Base-by-base conservation (phyloP, 345 rosid genomes). In the Hibiscus trionum region DNA sequence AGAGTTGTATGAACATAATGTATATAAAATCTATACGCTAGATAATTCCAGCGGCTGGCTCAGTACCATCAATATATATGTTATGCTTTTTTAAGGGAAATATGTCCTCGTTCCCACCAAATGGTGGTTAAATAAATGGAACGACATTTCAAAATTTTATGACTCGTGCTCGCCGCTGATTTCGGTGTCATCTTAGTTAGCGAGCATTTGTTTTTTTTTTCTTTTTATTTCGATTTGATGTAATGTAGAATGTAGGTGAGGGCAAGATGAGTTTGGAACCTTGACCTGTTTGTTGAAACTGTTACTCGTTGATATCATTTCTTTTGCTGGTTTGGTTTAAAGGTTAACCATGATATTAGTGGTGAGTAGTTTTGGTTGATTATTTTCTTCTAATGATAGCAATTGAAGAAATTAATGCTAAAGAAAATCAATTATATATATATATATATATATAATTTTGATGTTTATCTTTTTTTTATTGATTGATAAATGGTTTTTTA, bases 71-170 rank as follows among this genome's bases (percentile, higher is more conserved):
- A 73, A 56, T 57, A 21, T 9, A 58, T 24, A 58, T 9, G 26
- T 50, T 64, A 44, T 68, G 57, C 75, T 57, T 72, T 55, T 71
- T 61, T 55, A 68, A 27, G 72, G 69, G 81, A 72, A 73, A 75
- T 75, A 78, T 72, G 76, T 37, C 31, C 53, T 56, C 44, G 44
- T n/a, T 57, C 73, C 69, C 68, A 55, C 74, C 77, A 44, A 69
- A 66, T 66, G 77, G 81, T 76, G 74, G 76, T 75, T 68, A 78
- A 84, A 84, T 80, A 80, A 84, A 75, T 50, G 27, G 68, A 63
- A 68, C 64, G 31, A 70, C 66, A 11, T 47, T 66, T 44, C 4
- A 49, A 63, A 56, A 61, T 69, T 49, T 49, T 35, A 33, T 71
- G 42, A 17, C 49, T 31, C 19, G 63, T 72, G 73, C 31, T 39